phyloP scores from a whole-genome alignment of 2,329 filamentous ascomycete species.

The Ophiostoma perfectum region DNA sequence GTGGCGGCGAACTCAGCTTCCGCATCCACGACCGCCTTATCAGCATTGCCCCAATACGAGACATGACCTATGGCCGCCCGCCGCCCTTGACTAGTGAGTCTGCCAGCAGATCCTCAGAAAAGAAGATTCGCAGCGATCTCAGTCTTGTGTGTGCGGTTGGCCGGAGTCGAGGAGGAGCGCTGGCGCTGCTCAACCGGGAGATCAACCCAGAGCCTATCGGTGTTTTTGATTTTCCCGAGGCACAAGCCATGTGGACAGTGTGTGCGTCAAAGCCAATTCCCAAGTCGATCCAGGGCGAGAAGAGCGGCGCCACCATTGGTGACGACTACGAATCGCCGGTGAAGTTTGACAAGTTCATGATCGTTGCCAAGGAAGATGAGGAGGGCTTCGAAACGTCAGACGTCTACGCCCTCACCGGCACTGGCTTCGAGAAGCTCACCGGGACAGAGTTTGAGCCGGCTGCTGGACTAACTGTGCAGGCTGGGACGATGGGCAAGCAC shows the following conservation, averaged over 20 bases:
- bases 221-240: conserved; percentile 65
- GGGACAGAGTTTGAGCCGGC: conserved; percentile 89
- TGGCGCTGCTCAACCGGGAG: conserved; percentile 72
- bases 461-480: conserved; percentile 79
- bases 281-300: conserved; percentile 51
- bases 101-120: conserved; percentile 38
- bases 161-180: conserved; percentile 57
- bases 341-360: conserved; percentile 73
- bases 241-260: conserved; percentile 76
- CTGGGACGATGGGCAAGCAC: conserved; percentile 74
- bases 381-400: conserved; percentile 71
- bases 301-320: conserved; percentile 45
- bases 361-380: conserved; percentile 66
- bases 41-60: conserved; percentile 73
- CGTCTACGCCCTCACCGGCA: conserved; percentile 68
- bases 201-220: conserved; percentile 69
- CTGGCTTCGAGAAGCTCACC: conserved; percentile 66
- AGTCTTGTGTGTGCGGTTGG: conserved; percentile 59
- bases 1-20: conserved; percentile 62
- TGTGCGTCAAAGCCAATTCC: conserved; percentile 61
- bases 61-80: conserved; percentile 63
- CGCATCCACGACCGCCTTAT: conserved; percentile 69
- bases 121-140: conserved; percentile 50
- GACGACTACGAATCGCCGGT: conserved; percentile 54
- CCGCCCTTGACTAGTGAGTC: conserved; percentile 40